Conservation (phyloP, 139 green algal genomes). For the Coccomyxa sp. region DNA sequence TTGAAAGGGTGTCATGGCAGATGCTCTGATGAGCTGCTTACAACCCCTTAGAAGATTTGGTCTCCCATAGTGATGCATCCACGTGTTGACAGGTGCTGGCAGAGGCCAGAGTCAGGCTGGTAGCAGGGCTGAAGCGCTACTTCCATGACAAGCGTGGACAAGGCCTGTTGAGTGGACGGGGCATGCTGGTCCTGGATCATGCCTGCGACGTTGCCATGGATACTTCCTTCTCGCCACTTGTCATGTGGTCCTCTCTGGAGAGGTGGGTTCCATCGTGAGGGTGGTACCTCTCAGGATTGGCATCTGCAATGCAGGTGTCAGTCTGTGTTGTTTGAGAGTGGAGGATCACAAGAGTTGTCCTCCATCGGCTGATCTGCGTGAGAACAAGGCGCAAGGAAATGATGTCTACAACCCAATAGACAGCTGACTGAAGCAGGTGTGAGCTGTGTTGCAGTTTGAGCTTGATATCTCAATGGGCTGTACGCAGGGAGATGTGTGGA, state of each 20-base stretch:
- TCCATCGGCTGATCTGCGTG: no score
- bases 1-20: no score
- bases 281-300: no score
- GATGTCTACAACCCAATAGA: no score
- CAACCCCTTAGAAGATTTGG: no score
- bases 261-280: neutral
- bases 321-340: neutral
- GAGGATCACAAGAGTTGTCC: neutral
- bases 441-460: no score
- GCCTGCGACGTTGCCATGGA: conserved; percentile 52
- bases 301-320: neutral
- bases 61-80: no score
- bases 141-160: conserved; percentile 66
- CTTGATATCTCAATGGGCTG: no score
- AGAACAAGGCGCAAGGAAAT: no score
- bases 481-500: conserved; percentile 20
- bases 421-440: no score
- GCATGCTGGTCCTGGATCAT: conserved; percentile 56
- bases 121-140: conserved; percentile 62
- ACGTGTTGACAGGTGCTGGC: conserved; percentile 6
- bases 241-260: conserved; percentile 32
- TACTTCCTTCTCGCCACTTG: conserved; percentile 15
- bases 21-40: no score
- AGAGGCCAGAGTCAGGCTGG: conserved; percentile 34
- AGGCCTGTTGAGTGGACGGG: conserved; percentile 38